Conservation (phyloP, 192 early-diverging fungal species). For the Glomus cerebriforme region DNA sequence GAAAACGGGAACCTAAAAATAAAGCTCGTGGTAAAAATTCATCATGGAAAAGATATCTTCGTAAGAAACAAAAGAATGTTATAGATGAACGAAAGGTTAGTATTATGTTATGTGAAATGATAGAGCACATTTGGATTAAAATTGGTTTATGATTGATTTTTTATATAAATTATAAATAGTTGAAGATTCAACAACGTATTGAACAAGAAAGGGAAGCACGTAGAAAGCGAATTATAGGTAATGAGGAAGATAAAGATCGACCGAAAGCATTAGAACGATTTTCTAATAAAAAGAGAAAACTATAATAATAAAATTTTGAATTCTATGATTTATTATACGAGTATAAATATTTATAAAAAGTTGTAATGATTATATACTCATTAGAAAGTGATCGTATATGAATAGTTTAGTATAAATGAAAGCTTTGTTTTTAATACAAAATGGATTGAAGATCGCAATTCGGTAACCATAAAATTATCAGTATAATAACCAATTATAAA, state of each 20-base stretch:
- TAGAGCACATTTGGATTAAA: neutral
- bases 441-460: too few species aligned
- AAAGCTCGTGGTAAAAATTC: conserved; percentile 75
- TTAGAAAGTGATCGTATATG: too few species aligned
- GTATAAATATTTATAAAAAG: too few species aligned
- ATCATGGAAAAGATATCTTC: conserved; percentile 70
- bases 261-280: neutral
- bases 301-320: neutral
- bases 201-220: conserved; percentile 9
- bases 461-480: too few species aligned
- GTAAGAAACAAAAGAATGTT: conserved; percentile 82
- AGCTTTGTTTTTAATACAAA: too few species aligned
- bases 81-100: conserved; percentile 72
- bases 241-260: neutral
- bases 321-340: too few species aligned
- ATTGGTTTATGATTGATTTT: neutral
- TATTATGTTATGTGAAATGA: neutral
- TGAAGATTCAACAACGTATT: conserved; percentile 3
- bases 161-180: neutral
- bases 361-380: too few species aligned
- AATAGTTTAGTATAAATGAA: too few species aligned
- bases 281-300: neutral
- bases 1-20: conserved; percentile 56
- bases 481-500: too few species aligned
- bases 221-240: neutral